Evolutionary conservation across 768 basidiomycete genomes (phyloP).

Genomic region (Russula compacta): DNA sequence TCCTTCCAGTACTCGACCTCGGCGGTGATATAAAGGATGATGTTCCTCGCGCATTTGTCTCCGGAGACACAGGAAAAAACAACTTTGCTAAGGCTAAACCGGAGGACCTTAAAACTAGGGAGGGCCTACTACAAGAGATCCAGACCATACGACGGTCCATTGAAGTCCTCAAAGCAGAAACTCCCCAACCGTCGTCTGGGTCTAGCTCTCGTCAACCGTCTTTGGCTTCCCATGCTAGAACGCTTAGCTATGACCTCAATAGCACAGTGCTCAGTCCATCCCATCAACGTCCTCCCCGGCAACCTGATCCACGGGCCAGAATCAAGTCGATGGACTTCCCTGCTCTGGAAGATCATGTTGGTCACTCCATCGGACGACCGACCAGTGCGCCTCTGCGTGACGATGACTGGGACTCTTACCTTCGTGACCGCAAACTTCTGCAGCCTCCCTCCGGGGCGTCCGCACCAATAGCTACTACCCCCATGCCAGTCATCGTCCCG

Average conservation of each 20-base stretch:
- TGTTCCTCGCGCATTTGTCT: constrained; percentile 62
- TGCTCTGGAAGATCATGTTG: constrained; percentile 33
- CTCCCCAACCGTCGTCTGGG: constrained; percentile 47
- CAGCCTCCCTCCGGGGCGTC: constrained; percentile 77
- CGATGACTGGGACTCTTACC: constrained; percentile 81
- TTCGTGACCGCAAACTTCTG: constrained; percentile 74
- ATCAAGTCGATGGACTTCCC: constrained; percentile 69
- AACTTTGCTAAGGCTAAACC: constrained; percentile 22
- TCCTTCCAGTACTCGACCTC: constrained; percentile 64
- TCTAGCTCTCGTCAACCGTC: constrained; percentile 45
- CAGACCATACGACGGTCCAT: constrained; percentile 73
- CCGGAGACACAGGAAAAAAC: constrained; percentile 28
- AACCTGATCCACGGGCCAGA: constrained; percentile 56
- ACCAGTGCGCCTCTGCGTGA: constrained; percentile 66
- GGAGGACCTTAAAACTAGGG: constrained; percentile 56
- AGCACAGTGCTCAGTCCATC: constrained; percentile 41
- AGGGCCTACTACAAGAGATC: constrained; percentile 68
- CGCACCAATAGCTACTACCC: constrained; percentile 64
- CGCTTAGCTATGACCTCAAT: constrained; percentile 57
- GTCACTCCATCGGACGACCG: constrained; percentile 54
- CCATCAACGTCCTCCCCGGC: constrained; percentile 63
- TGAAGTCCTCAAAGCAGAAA: constrained; percentile 63
- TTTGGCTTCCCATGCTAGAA: constrained; percentile 23
- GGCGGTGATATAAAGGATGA: constrained; percentile 67
- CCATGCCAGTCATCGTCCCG: constrained; percentile 29